Evolutionary conservation across 768 basidiomycete species (phyloP).

Genomic region (Boletus tomentosulus): DNA sequence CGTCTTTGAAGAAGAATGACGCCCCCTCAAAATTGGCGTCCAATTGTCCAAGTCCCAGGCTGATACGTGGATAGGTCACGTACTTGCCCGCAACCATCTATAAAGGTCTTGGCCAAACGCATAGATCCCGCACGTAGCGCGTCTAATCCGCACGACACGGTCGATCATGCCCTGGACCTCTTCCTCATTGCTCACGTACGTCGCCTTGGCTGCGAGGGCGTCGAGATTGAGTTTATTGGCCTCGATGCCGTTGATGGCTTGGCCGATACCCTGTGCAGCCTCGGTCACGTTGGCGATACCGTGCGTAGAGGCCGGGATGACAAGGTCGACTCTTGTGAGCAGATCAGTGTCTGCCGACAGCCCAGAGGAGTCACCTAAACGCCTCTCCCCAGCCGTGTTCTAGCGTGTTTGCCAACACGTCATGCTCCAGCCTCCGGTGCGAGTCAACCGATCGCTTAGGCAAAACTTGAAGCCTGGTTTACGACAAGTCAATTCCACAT

Average conservation of each 20-base stretch:
- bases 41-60: conserved; percentile 6
- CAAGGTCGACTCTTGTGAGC: too few relatives aligned
- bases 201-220: background rate
- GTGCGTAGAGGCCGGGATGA: background rate
- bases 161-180: conserved; percentile 14
- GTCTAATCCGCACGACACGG: conserved; percentile 8
- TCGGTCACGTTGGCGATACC: conserved; percentile 43
- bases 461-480: too few relatives aligned
- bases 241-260: conserved; percentile 41
- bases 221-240: conserved; percentile 5
- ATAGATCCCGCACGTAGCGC: conserved; percentile 4
- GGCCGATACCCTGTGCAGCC: conserved; percentile 45
- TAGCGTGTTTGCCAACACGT: background rate
- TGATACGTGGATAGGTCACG: background rate
- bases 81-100: conserved; percentile 12
- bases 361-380: too few relatives aligned
- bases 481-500: too few relatives aligned
- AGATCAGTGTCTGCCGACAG: too few relatives aligned
- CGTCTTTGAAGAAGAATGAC: conserved; percentile 25
- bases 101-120: too few relatives aligned
- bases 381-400: too few relatives aligned
- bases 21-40: conserved; percentile 27
- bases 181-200: conserved; percentile 1
- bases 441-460: too few relatives aligned
- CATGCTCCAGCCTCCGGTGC: too few relatives aligned